phyloP scores from a whole-genome alignment of 169 alveolate genomes.

The Cryptosporidium bovis region DNA sequence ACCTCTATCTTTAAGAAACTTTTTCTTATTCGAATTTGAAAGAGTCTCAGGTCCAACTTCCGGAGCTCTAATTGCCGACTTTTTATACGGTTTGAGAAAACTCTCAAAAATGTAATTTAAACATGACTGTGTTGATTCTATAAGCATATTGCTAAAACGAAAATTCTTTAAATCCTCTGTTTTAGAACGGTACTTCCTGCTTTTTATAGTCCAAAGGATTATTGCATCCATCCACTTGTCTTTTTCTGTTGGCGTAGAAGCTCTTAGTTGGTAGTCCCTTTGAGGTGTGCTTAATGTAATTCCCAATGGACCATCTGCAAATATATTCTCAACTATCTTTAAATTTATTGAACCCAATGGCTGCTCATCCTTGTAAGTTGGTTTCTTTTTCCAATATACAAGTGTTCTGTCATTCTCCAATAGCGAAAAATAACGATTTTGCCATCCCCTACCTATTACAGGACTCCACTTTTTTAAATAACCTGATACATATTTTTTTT shows the following conservation, averaged over 20 bases:
- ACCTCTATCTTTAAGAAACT: constrained; percentile 66
- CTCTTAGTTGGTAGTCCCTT: constrained; percentile 64
- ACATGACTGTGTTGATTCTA: constrained; percentile 72
- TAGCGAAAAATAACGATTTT: constrained; percentile 52
- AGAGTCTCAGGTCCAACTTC: constrained; percentile 72
- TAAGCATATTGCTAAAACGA: constrained; percentile 68
- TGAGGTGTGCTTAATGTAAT: constrained; percentile 68
- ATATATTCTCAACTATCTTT: constrained; percentile 63
- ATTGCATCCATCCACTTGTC: constrained; percentile 74
- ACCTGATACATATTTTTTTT: constrained; percentile 59
- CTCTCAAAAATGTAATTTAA: constrained; percentile 64
- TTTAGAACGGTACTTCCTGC: constrained; percentile 49
- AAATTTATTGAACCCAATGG: constrained; percentile 65
- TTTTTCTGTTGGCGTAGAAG: constrained; percentile 66
- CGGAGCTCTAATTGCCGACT: constrained; percentile 66
- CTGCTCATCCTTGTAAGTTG: constrained; percentile 58
- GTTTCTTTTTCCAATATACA: constrained; percentile 64
- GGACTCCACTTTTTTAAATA: constrained; percentile 73
- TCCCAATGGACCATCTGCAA: constrained; percentile 75
- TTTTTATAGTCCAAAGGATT: constrained; percentile 61
- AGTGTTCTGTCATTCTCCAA: constrained; percentile 55
- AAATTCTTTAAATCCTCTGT: constrained; percentile 61
- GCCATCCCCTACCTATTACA: constrained; percentile 75
- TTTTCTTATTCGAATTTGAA: constrained; percentile 57
- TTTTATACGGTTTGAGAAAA: constrained; percentile 64